Percentiles rank a stretch among this genome's conserved stretches.
These are phyloP conservation scores for Peronospora tabacina DNA, from an alignment of 352 stramenopile genomes.

Conservation along the genomic window DNA sequence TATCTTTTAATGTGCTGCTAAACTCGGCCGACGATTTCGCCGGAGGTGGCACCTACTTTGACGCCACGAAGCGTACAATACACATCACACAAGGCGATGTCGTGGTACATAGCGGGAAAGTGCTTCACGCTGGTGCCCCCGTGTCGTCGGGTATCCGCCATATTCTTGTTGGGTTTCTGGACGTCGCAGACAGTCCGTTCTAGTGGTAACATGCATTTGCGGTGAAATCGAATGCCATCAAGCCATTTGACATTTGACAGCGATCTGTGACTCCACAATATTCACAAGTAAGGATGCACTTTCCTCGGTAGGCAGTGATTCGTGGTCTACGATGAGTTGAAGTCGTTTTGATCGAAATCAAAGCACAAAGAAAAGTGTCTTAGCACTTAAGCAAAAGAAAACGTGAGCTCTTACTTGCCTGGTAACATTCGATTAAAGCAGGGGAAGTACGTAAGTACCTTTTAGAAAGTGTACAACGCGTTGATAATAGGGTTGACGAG, in stretches of 20 bases:
- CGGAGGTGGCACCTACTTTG: conserved; percentile 91
- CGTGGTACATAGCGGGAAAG: conserved; percentile 88
- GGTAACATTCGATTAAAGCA: neutral
- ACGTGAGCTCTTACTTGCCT: neutral
- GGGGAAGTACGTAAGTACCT: conserved; percentile 41
- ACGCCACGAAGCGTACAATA: conserved; percentile 54
- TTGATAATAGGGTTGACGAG: conserved; percentile 63
- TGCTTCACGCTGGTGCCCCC: conserved; percentile 85
- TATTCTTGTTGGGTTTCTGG: conserved; percentile 91
- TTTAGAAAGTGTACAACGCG: conserved; percentile 50
- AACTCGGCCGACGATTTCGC: conserved; percentile 77
- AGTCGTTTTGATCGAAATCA: conserved; percentile 32
- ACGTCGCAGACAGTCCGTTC: conserved; percentile 55
- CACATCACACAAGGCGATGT: conserved; percentile 80
- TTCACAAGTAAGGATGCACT: too few relatives aligned
- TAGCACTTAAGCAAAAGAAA: too few relatives aligned
- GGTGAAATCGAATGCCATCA: conserved; percentile 69
- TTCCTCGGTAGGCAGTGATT: conserved; percentile 52
- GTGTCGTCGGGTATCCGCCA: conserved; percentile 78
- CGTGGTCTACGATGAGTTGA: conserved; percentile 48
- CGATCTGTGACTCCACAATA: conserved; percentile 70
- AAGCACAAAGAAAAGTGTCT: too few relatives aligned
- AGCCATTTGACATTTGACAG: conserved; percentile 82
- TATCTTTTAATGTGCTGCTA: conserved; percentile 93
- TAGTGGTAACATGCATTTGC: conserved; percentile 7